Evolutionary conservation across 2,329 filamentous ascomycete species (phyloP), one percentile per base, ranked within the genome.

Genomic region (Scytalidium sp.): DNA sequence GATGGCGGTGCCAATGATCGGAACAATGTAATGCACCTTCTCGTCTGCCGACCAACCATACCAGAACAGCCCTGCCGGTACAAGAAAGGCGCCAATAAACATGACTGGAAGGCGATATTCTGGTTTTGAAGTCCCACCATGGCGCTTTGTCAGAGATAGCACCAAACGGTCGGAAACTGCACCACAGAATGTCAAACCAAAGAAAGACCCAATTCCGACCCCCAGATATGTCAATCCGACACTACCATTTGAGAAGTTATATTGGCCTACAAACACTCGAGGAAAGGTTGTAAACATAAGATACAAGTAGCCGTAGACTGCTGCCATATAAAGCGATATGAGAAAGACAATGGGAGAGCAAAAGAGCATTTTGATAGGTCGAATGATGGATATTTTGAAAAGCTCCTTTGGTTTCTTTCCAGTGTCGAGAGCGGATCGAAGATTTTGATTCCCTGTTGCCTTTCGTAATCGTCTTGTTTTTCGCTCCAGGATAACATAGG

Each of bases 21-120:
- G 78, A 0, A 70, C 75, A 19, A 81, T 74, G 78, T 78, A 83
- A 48, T 80, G 78, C 0, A 77, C 69, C 11, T 69, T 55, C 19
- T 76, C 73, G 29, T 83, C 67, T 0, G 75, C 74, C 0, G 76
- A 76, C 78, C 78, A 83, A 3, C 79, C 80, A 52, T 82, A 82
- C 60, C 75, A 72, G 60, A 84, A 83, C 43, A 84, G 66, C 0
- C 76, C 75, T 1, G 74, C 62, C 0, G 80, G 80, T 2, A 84
- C 71, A n/a, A 79, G 46, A 2, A 76, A 41, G 3, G 75, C 75
- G 5, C 76, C 78, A 17, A 73, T 63, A 3, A 75, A 67, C 29
- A 81, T 68, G 0, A 74, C 70, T 0, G 73, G 71, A 0, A 83
- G 46, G 3, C 49, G 45, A 39, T 49, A 51, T 21, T 51, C 49